Evolutionary conservation across 164 flowering plant species (phyloP), one percentile per base, ranked within the genome.

Genomic region (Vitis labrusca): DNA sequence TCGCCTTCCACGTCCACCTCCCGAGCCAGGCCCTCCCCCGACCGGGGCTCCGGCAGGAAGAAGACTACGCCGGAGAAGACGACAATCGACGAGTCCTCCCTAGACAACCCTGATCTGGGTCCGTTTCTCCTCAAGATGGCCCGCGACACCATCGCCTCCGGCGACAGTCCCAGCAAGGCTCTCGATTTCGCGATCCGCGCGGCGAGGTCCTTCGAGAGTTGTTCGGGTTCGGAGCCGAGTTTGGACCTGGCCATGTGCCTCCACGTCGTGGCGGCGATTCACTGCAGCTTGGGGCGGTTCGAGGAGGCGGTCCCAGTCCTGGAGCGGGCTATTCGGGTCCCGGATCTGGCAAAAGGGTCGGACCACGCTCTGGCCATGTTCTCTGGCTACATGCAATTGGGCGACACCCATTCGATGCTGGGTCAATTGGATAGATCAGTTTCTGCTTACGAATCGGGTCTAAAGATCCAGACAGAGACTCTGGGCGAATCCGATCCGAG

Each of bases 101-200:
- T 88, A 2, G 95, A 90, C 72, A 93, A 93, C 74, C 93, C 95
- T 37, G 97, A 93, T 86, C 91, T 91, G 27, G 97, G 98, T 11
- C 98, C 95, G 52, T 93, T 89, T 65, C 77, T 93, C 0, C 78
- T 93, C 12, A 91, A 93, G 78, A 81, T 87, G 44, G 94, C 97
- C 15, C 82, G 97, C 6, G 94, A 93, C 65, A 83, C 92, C 5
- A 88, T 91, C 19, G 88, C 88, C 8, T 85, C 91, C 12, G 98
- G 97, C 8, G 97, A 90, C 14, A 88, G 84, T 57, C 89, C 93
- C 27, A 75, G 57, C 74, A 88, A 89, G 77, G 98, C 98, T 7
- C 70, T 93, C 78, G 98, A 93, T 30, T 93, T 77, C 67, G 97
- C 98, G 14, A 66, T 85, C 59, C 84, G 98, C 12, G 95, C 98